Evolutionary conservation across 2,329 filamentous ascomycete species (phyloP), one percentile per base, ranked within the genome.

Genomic region (Pseudocercospora musae): DNA sequence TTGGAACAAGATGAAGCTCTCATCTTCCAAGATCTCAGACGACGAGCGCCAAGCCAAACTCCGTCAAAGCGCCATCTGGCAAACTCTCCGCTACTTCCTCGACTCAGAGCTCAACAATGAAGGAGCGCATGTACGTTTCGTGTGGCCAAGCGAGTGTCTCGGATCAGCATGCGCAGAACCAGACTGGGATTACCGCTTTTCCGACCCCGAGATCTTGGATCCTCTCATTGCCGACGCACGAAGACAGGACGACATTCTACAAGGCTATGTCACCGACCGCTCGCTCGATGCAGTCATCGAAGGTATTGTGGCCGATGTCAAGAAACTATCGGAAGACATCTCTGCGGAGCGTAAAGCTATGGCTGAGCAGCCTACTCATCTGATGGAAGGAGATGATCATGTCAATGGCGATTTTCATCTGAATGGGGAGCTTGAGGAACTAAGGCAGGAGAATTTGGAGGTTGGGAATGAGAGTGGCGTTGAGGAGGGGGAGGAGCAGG

Each of bases 161-260:
- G 86, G 85, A 13, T 87, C 86, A 11, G 79, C 77, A 27, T 78
- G 76, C 56, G 87, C 84, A 62, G 83, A 84, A 2, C 82, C 88
- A 27, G 80, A 83, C 37, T 80, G 90, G 1, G 86, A 87, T 66
- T 69, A 74, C 25, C 79, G 85, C 4, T 81, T 80, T 62, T 23
- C 61, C 3, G 70, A 74, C 62, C 84, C 87, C 46, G 83, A 85
- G 48, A 84, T 90, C 69, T 84, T 87, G 62, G 81, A 86, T 61
- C 87, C 87, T 61, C 83, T 96, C 62, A 78, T 88, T 27, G 84
- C 87, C 25, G 90, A 91, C 62, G 89, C 95, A 78, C 81, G 85
- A 61, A 82, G 82, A 61, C 92, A 96, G 76, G 89, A 94, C 71
- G 82, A 84, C 63, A 73, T 84, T 10, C 80, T 97, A 42, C 78